phyloP scores from a whole-genome alignment of 768 basidiomycete species.

The Tulasnella sp. region DNA sequence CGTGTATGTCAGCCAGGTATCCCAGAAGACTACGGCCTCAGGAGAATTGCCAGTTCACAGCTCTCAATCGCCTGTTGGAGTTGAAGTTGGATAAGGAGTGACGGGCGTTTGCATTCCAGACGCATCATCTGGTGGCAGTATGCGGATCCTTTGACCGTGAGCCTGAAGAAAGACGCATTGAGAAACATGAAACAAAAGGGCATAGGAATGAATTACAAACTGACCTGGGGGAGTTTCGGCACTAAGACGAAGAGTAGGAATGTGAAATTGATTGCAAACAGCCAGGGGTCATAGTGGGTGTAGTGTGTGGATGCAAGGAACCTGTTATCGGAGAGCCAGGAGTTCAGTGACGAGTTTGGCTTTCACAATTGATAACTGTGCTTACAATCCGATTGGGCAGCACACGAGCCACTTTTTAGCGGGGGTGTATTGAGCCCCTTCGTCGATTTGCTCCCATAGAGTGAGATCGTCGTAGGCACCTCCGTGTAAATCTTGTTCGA shows the following conservation, averaged over 20 bases:
- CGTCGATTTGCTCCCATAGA: constrained; percentile 98
- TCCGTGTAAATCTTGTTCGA: constrained; percentile 71
- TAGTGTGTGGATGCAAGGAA: constrained; percentile 97
- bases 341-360: constrained; percentile 17
- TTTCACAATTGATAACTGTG: too few species aligned
- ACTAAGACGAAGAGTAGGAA: constrained; percentile 69
- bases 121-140: constrained; percentile 42
- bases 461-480: constrained; percentile 97
- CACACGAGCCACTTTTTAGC: constrained; percentile 93
- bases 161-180: constrained; percentile 36
- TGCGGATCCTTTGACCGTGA: constrained; percentile 70
- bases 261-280: constrained; percentile 82
- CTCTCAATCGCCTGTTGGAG: too few species aligned
- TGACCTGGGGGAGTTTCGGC: constrained; percentile 89
- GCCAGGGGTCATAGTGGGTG: constrained; percentile 88
- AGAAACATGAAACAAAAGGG: constrained; percentile 8
- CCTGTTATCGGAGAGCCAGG: constrained; percentile 30
- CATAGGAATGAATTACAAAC: constrained; percentile 22
- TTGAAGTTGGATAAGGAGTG: constrained; percentile 37
- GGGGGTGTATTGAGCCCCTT: constrained; percentile 96
- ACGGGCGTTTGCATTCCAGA: constrained; percentile 58
- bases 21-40: too few species aligned
- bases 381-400: constrained; percentile 81
- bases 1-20: too few species aligned
- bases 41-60: too few species aligned